phyloP scores from a whole-genome alignment of 352 stramenopile genomes.

The Vaucheria bursata region DNA sequence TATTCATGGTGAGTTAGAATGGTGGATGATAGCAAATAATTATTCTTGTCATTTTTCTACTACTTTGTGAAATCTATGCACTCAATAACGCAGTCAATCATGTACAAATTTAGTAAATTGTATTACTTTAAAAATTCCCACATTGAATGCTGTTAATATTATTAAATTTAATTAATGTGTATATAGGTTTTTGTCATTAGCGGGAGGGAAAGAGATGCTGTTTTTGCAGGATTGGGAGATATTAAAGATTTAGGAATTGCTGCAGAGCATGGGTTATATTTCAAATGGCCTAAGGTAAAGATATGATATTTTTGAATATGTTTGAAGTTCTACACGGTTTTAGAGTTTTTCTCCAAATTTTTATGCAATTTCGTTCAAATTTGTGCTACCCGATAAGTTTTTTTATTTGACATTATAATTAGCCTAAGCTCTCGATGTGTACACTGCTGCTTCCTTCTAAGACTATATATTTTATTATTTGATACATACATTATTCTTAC shows the following conservation, averaged over 20 bases:
- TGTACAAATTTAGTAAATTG: no score
- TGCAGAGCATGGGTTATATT: constrained; percentile 97
- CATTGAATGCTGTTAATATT: no score
- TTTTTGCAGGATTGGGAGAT: constrained; percentile 82
- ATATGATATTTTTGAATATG: background rate
- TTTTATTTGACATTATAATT: background rate
- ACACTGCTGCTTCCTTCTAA: background rate
- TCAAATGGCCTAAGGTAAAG: constrained; percentile 69
- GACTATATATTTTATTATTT: background rate
- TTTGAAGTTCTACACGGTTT: background rate
- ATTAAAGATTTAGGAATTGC: constrained; percentile 84
- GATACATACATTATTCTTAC: background rate
- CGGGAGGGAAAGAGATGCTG: constrained; percentile 83
- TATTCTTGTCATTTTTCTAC: no score
- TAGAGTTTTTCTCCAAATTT: background rate
- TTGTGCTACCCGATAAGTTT: background rate
- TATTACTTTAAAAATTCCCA: no score
- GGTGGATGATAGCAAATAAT: no score
- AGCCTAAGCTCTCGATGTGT: background rate
- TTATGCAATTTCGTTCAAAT: background rate
- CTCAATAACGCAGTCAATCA: no score
- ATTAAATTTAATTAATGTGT: no score
- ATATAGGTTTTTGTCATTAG: constrained; percentile 96
- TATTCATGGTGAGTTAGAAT: no score
- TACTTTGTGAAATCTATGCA: no score